Base-by-base conservation (phyloP, 1,139 yeast species). In the Pichiaceae sp. region DNA sequence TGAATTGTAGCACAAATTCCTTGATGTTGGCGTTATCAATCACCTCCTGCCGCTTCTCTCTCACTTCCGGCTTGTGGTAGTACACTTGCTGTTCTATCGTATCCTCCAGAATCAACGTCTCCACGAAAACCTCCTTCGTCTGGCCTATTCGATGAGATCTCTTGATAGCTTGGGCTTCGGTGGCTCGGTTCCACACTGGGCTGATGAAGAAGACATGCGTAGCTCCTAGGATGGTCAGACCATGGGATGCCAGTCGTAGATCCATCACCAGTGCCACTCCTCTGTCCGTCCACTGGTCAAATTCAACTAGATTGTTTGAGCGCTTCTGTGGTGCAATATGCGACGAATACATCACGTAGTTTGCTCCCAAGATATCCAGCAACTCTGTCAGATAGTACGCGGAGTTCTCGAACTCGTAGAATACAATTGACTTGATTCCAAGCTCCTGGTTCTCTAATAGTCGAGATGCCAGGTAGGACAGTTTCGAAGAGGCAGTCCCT, bases 131-230 rank as follows among this genome's bases (percentile, higher is more conserved):
- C 14, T 71, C 70, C 2, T 63, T 59, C 1, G 64, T 62, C 47
- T 78, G 86, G 0, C 86, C 86, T 49, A 78, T 78, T 54, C 86
- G 67, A 54, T 78, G 86, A 0, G 85, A 80, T 60, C 86, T 70
- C 46, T 78, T 78, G 36, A 78, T 76, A 0, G 85, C 85, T 47
- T 78, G 86, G 0, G 85, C 85, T 50, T 78, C 86, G 8, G 75
- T 64, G 0, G 82, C 70, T 40, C 76, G 66, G 45, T 69, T 73
- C 86, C 87, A 80, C 2, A 79, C 78, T 0, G 87, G 87, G 44
- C 70, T 77, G 12, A 78, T 63, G 47, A 80, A 78, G 47, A 76
- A 79, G 3, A 79, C 83, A 38, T 75, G 65, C 0, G 85, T 75
- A 3, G 87, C 87, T 1, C 78, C 67, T 17, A 76, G 72, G 6